These are phyloP conservation scores for Entoloma clypeatum DNA, from an alignment of 1,284 basidiomycete genomes.

Conservation along the genomic window DNA sequence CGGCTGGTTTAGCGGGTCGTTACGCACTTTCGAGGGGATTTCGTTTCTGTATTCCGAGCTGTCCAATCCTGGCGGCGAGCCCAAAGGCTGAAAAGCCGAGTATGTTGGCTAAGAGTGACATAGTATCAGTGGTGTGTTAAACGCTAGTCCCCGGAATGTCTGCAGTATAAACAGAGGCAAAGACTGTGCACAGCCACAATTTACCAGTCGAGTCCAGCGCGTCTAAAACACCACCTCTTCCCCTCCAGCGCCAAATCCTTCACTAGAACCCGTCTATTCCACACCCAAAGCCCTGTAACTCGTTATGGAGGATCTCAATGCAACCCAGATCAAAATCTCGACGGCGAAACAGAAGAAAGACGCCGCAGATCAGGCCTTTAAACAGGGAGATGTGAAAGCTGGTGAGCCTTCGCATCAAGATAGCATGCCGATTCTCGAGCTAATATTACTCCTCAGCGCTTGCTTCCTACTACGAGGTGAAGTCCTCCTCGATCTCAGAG, in stretches of 20 bases:
- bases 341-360: constrained; percentile 69
- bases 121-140: constrained; percentile 31
- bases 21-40: constrained; percentile 65
- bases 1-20: neutral
- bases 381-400: constrained; percentile 53
- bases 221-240: neutral
- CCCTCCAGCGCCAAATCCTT: constrained; percentile 14
- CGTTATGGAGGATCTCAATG: too few relatives aligned
- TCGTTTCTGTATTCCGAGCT: constrained; percentile 75
- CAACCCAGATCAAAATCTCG: constrained; percentile 44
- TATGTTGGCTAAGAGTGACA: constrained; percentile 71
- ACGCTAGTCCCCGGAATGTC: constrained; percentile 10
- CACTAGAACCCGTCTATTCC: too few relatives aligned
- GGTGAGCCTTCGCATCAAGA: constrained; percentile 44
- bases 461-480: constrained; percentile 61
- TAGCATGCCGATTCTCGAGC: constrained; percentile 1
- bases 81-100: constrained; percentile 79
- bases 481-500: neutral
- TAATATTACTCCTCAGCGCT: constrained; percentile 44
- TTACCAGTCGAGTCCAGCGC: neutral
- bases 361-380: constrained; percentile 72
- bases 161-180: constrained; percentile 18
- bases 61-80: constrained; percentile 72
- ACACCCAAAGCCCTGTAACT: too few relatives aligned
- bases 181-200: constrained; percentile 29